Conservation (phyloP, 176 grass and related monocot species). For the Eleusine indica region DNA sequence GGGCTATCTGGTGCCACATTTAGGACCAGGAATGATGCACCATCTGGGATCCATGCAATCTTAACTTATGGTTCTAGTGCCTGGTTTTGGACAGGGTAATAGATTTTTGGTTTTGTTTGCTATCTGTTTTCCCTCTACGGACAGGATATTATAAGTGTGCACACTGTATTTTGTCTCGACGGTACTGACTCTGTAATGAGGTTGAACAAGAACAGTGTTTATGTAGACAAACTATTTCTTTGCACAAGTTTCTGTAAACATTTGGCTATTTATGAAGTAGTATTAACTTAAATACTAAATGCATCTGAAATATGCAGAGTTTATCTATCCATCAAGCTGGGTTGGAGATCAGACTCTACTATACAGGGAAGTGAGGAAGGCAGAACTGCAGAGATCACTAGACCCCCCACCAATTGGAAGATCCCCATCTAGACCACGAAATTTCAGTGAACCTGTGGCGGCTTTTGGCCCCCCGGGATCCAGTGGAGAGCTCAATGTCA, state of each 20-base stretch:
- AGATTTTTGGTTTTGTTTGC: neutral
- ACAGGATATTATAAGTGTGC: neutral
- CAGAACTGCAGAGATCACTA: constrained; percentile 76
- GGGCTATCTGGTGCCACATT: constrained; percentile 37
- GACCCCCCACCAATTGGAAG: constrained; percentile 58
- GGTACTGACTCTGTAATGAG: neutral
- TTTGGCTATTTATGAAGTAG: neutral
- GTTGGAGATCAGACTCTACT: constrained; percentile 90
- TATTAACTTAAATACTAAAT: neutral
- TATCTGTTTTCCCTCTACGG: neutral
- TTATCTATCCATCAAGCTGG: constrained; percentile 94
- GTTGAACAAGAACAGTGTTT: neutral
- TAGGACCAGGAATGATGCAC: constrained; percentile 33
- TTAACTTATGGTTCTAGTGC: constrained; percentile 1
- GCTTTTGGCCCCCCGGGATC: constrained; percentile 91
- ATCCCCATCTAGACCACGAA: constrained; percentile 14
- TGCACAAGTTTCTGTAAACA: neutral
- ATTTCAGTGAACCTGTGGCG: constrained; percentile 66
- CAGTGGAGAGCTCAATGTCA: constrained; percentile 78
- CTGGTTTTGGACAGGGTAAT: neutral
- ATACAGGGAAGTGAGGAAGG: constrained; percentile 60
- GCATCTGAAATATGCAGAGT: constrained; percentile 46
- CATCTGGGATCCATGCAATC: constrained; percentile 44
- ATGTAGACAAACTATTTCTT: neutral
- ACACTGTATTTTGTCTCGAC: neutral